These are phyloP conservation scores for Cichorium intybus DNA, from an alignment of 140 eudicot genomes.

Conservation along the genomic window DNA sequence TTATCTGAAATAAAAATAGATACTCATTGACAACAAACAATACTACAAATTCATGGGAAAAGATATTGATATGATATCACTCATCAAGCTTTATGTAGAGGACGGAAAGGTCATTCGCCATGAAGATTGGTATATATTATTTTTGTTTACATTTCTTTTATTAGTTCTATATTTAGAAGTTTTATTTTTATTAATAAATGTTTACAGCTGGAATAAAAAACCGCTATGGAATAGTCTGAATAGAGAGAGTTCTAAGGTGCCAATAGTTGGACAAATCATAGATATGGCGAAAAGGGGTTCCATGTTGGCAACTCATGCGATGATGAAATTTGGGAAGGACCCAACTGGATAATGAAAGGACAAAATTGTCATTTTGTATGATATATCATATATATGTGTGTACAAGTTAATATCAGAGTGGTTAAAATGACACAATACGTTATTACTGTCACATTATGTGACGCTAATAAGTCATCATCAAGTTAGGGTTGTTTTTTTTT, in stretches of 20 bases:
- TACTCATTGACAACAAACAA: constrained; percentile 78
- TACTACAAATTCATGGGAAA: constrained; percentile 75
- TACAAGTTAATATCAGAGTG: too few relatives aligned
- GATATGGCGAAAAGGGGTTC: constrained; percentile 60
- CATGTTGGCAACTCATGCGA: constrained; percentile 76
- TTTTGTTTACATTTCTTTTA: background rate
- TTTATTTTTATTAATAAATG: background rate
- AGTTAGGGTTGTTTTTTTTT: too few relatives aligned
- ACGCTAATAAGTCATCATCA: too few relatives aligned
- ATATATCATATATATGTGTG: constrained; percentile 15
- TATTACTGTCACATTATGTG: too few relatives aligned
- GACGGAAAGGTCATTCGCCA: constrained; percentile 80
- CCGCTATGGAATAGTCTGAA: constrained; percentile 71
- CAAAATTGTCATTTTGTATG: constrained; percentile 10
- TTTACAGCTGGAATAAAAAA: constrained; percentile 80
- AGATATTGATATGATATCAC: constrained; percentile 75
- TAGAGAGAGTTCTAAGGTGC: constrained; percentile 51
- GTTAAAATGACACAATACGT: too few relatives aligned
- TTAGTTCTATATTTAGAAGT: background rate
- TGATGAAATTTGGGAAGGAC: constrained; percentile 92
- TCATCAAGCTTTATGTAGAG: constrained; percentile 64
- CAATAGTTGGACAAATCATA: constrained; percentile 52
- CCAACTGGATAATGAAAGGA: constrained; percentile 31
- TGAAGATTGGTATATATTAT: constrained; percentile 60
- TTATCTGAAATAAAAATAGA: constrained; percentile 23